Conservation (phyloP, 1,284 basidiomycete species). For the Schizophyllum amplum region DNA sequence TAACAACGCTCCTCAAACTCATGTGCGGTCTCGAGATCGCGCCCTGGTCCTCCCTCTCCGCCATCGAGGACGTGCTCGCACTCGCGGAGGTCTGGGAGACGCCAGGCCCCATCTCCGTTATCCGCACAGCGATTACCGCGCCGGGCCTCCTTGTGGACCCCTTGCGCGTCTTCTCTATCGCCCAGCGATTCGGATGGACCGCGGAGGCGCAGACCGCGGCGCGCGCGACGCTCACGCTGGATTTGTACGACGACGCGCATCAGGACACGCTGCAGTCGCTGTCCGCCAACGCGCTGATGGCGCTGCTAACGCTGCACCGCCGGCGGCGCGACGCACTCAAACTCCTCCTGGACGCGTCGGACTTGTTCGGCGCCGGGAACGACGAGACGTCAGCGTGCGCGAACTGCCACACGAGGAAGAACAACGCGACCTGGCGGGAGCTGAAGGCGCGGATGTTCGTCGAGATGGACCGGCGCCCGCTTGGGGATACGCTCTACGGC, state of each 20-base stretch:
- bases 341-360: constrained; percentile 8
- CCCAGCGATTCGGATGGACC: constrained; percentile 34
- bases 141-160: constrained; percentile 24
- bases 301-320: constrained; percentile 9
- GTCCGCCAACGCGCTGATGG: constrained; percentile 5
- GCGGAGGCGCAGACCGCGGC: constrained; percentile 31
- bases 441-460: constrained; percentile 22
- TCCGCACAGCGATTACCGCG: constrained; percentile 26
- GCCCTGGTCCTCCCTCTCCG: constrained; percentile 25
- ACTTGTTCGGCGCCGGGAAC: constrained; percentile 10
- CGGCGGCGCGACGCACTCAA: constrained; percentile 7
- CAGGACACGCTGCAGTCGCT: constrained; percentile 21
- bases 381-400: constrained; percentile 9
- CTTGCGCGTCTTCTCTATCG: constrained; percentile 31
- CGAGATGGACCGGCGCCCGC: constrained; percentile 31
- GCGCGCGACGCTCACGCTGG: constrained; percentile 27
- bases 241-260: constrained; percentile 25
- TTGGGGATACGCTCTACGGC: constrained; percentile 28
- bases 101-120: constrained; percentile 30
- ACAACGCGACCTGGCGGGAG: constrained; percentile 10
- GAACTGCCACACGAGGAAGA: constrained; percentile 7
- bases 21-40: constrained; percentile 28
- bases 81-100: constrained; percentile 32
- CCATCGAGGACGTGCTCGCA: constrained; percentile 25
- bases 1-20: constrained; percentile 26